Conservation (phyloP, 257 asterid genomes). For the Oldenlandia corymbosa region DNA sequence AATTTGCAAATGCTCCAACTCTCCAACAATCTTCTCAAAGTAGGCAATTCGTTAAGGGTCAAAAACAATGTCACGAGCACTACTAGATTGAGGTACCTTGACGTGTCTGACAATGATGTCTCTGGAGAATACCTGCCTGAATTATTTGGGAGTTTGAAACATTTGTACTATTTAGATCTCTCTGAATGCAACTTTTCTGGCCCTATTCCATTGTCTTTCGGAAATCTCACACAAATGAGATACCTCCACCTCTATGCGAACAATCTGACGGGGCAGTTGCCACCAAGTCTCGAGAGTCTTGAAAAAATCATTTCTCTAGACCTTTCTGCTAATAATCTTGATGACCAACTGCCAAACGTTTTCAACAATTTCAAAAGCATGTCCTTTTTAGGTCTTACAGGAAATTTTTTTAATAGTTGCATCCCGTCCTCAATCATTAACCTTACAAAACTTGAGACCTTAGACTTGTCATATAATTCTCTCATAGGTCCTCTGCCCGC, state of each 20-base stretch:
- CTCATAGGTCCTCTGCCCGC: slow-evolving; percentile 20
- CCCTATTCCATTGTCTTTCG: slow-evolving; percentile 26
- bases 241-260: slow-evolving; percentile 9
- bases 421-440: slow-evolving; percentile 19
- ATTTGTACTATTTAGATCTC: slow-evolving; percentile 13
- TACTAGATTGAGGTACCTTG: slow-evolving; percentile 18
- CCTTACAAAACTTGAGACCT: slow-evolving; percentile 10
- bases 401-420: slow-evolving; percentile 7
- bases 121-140: slow-evolving; percentile 25
- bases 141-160: slow-evolving; percentile 17
- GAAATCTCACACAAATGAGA: slow-evolving; percentile 19
- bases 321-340: slow-evolving; percentile 12
- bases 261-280: slow-evolving; percentile 21
- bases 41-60: slow-evolving; percentile 7
- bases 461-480: slow-evolving; percentile 15
- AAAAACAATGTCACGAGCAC: slow-evolving; percentile 24
- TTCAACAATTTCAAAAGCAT: slow-evolving; percentile 5
- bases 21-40: slow-evolving; percentile 12
- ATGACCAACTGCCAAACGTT: slow-evolving; percentile 17
- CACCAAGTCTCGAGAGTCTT: slow-evolving; percentile 17
- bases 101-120: slow-evolving; percentile 6
- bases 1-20: slow-evolving; percentile 14
- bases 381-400: not conserved
- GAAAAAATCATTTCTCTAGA: slow-evolving; percentile 17
- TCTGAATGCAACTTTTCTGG: slow-evolving; percentile 19